These are phyloP conservation scores for Metschnikowia chrysomelidarum DNA, from an alignment of 805 yeast genomes.

Conservation along the genomic window DNA sequence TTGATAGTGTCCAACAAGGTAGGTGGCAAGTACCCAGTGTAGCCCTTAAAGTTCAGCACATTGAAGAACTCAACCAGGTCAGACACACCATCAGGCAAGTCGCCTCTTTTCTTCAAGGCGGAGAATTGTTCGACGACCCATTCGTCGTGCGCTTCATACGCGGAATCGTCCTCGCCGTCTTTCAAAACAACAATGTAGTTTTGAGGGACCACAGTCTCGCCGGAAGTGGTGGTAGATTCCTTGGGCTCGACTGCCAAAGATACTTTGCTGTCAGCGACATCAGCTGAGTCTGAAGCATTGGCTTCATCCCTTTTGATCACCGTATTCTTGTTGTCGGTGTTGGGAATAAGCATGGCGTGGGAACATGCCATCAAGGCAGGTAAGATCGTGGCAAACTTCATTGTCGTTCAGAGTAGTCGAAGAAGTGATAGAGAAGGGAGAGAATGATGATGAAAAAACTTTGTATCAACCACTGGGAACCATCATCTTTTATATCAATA, in stretches of 20 bases:
- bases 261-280: too few relatives aligned
- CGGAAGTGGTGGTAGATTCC: background rate
- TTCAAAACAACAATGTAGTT: conserved; percentile 17
- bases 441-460: too few relatives aligned
- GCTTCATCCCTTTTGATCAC: too few relatives aligned
- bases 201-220: conserved; percentile 1
- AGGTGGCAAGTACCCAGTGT: conserved; percentile 20
- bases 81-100: conserved; percentile 7
- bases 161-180: conserved; percentile 9
- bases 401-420: too few relatives aligned
- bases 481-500: too few relatives aligned
- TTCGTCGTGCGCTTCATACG: conserved; percentile 10
- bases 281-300: too few relatives aligned
- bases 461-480: too few relatives aligned
- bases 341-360: conserved; percentile 7
- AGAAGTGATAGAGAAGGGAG: too few relatives aligned
- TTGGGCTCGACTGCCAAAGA: too few relatives aligned
- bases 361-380: conserved; percentile 6
- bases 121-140: conserved; percentile 12
- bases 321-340: background rate
- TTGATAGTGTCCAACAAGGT: conserved; percentile 14
- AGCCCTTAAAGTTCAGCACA: conserved; percentile 18
- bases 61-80: conserved; percentile 10
- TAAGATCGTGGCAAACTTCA: conserved; percentile 1
- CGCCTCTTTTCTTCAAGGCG: conserved; percentile 19